phyloP scores from a whole-genome alignment of 1,139 yeast genomes.

The Zygotorulaspora mrakii region DNA sequence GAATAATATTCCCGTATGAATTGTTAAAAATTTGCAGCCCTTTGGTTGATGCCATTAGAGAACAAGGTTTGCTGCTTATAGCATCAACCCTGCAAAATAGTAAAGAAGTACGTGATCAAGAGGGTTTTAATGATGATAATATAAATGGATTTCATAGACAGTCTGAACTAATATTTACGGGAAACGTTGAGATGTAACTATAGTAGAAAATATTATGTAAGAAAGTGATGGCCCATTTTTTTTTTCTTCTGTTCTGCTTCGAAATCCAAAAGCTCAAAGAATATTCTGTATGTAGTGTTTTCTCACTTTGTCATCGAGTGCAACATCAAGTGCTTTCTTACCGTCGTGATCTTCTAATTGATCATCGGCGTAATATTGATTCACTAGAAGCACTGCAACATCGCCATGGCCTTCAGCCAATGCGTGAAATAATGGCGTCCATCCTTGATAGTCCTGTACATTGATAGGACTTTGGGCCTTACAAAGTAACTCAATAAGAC shows the following conservation, averaged over 20 bases:
- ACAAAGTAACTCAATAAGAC: conserved; percentile 44
- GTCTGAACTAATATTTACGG: conserved; percentile 66
- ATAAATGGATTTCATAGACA: conserved; percentile 72
- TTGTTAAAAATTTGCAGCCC: conserved; percentile 71
- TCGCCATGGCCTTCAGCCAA: conserved; percentile 89
- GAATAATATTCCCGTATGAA: conserved; percentile 72
- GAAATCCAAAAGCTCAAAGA: conserved; percentile 1
- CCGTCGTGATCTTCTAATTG: conserved; percentile 49
- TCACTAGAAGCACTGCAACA: conserved; percentile 56
- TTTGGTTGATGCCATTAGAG: conserved; percentile 68
- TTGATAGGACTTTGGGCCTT: conserved; percentile 61
- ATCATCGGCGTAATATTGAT: conserved; percentile 63
- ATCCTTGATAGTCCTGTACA: conserved; percentile 64
- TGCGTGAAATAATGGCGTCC: conserved; percentile 90
- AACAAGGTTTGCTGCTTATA: conserved; percentile 77
- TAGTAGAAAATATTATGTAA: not conserved
- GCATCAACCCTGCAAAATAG: conserved; percentile 37
- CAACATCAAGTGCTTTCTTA: conserved; percentile 55
- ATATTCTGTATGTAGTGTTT: conserved; percentile 38
- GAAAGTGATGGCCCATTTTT: not conserved
- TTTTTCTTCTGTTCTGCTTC: not conserved
- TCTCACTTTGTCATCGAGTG: conserved; percentile 57
- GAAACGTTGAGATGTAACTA: conserved; percentile 58
- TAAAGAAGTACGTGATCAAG: conserved; percentile 19
- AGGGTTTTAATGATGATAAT: conserved; percentile 42